phyloP scores from a whole-genome alignment of 2,329 filamentous ascomycete species.

The Venturia effusa region DNA sequence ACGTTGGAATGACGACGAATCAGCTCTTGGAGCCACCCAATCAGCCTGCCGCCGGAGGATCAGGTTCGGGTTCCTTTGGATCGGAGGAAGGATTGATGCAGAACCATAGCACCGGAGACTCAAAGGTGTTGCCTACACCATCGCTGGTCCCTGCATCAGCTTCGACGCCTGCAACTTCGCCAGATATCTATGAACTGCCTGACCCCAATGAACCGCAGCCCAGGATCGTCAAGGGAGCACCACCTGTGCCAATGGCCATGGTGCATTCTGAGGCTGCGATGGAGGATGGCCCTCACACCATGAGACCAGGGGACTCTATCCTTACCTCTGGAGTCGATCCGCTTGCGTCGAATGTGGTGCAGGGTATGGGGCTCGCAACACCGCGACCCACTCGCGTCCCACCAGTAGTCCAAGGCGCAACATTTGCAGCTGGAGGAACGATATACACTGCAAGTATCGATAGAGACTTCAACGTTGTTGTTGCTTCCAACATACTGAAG shows the following conservation, averaged over 20 bases:
- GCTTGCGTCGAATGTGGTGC: neutral
- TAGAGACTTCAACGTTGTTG: constrained; percentile 3
- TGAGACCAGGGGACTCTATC: constrained; percentile 1
- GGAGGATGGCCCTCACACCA: constrained; percentile 8
- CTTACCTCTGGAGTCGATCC: neutral
- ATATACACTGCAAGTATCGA: constrained; percentile 7
- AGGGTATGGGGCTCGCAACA: neutral
- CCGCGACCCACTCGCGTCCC: neutral
- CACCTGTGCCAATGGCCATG: constrained; percentile 6
- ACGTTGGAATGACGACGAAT: neutral
- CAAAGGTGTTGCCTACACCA: neutral
- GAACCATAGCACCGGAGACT: neutral
- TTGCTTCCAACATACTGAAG: constrained; percentile 2
- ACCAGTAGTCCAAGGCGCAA: constrained; percentile 7
- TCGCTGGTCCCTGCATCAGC: neutral
- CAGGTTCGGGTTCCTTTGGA: neutral
- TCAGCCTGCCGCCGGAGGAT: neutral
- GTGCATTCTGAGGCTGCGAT: constrained; percentile 5
- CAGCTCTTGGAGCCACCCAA: neutral
- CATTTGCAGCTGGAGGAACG: constrained; percentile 4
- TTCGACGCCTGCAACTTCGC: neutral
- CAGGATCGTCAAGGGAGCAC: neutral
- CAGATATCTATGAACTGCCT: neutral
- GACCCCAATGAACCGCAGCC: neutral
- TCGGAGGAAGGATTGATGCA: neutral